Base-by-base conservation (phyloP, 495 filamentous ascomycete species). In the Penicillium subrubescens region DNA sequence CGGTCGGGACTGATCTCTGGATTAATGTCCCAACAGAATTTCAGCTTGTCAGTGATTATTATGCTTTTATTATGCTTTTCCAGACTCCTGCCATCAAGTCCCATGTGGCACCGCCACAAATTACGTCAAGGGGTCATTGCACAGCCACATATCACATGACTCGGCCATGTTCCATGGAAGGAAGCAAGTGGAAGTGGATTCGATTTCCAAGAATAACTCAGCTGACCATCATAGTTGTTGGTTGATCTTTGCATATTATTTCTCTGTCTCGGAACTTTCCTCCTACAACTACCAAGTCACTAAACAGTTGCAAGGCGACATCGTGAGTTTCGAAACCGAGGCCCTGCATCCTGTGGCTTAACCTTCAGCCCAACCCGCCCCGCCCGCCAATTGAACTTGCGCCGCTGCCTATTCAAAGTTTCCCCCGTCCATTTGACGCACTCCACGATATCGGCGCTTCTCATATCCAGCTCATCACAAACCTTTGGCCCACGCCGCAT, bases 101-200 rank as follows among this genome's bases (percentile, higher is more conserved):
- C 5, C 34, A 5, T 27, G n/a, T n/a, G 31, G 15, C 56, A 58
- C 56, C 39, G 56, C 56, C 56, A 58, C 56, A 33, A 58, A 27
- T 58, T 58, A 58, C 56, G 37, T 41, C 35, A 58, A n/a, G 31
- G 6, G 2, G 12, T 5, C 7, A 5, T 37, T 43, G n/a, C 66
- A 67, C 50, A 62, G 65, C 70, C 69, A 72, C 63, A 53, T 65
- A 46, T 64, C 70, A 70, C 63, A 41, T 71, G 64, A 71, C 61
- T 46, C 29, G 19, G 17, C 8, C 12, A 14, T 44, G 63, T 59
- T 63, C 69, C 66, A 67, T 69, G 71, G 69, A 67, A 71, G 31
- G 60, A 54, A 35, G 46, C 33, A 62, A 17, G 1, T 58, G 34
- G 19, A 61, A 35, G 58, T 72, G 67, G 70, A 62, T 68, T 57